Evolutionary conservation across 305 asterid species (phyloP).

Genomic region (Withania somnifera): DNA sequence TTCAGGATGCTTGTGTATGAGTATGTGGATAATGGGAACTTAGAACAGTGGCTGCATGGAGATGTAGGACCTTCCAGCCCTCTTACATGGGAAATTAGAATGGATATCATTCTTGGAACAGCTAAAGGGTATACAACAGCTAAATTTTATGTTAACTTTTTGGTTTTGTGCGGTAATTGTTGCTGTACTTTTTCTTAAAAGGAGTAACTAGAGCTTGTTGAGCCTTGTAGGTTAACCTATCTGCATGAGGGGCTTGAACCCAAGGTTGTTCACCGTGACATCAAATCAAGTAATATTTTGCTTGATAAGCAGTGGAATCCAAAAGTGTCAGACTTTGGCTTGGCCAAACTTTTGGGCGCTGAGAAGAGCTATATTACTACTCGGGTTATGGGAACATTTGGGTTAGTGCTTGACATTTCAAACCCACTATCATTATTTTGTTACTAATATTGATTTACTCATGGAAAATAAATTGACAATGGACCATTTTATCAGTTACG

Average conservation of each 20-base stretch:
- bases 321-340: constrained; percentile 84
- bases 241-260: constrained; percentile 93
- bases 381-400: constrained; percentile 93
- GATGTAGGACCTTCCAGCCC: constrained; percentile 80
- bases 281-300: constrained; percentile 84
- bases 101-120: constrained; percentile 72
- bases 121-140: constrained; percentile 67
- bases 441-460: not conserved
- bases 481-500: constrained; percentile 41
- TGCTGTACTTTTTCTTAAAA: not conserved
- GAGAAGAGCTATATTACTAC: constrained; percentile 77
- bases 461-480: not conserved
- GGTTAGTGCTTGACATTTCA: constrained; percentile 33
- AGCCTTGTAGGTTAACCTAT: constrained; percentile 53
- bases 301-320: constrained; percentile 68
- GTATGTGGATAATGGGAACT: constrained; percentile 76
- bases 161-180: not conserved
- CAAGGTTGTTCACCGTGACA: constrained; percentile 89
- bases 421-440: not conserved
- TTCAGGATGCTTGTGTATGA: constrained; percentile 88
- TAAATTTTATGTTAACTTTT: not conserved
- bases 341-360: constrained; percentile 79
- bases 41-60: constrained; percentile 95
- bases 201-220: constrained; percentile 3
- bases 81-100: constrained; percentile 84